phyloP scores from a whole-genome alignment of 1,139 yeast species.

The Lizanozyma gosingica region DNA sequence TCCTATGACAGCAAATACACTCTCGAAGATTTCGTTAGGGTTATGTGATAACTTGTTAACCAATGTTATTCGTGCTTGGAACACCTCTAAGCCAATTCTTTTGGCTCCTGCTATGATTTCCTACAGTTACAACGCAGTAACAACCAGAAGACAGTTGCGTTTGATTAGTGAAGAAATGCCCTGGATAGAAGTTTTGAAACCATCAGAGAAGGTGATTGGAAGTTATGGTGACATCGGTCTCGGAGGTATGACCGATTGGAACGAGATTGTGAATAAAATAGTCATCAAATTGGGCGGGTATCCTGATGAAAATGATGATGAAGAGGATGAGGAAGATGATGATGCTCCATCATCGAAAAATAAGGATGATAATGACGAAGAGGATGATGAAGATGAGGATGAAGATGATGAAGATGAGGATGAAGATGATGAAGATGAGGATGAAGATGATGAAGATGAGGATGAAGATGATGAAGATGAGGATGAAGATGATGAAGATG shows the following conservation, averaged over 20 bases:
- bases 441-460: neutral
- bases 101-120: conserved; percentile 95
- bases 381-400: conserved; percentile 36
- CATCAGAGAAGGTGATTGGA: conserved; percentile 88
- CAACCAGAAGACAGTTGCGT: conserved; percentile 73
- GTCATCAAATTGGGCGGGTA: conserved; percentile 82
- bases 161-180: conserved; percentile 80
- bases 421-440: neutral
- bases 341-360: conserved; percentile 12
- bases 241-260: conserved; percentile 91
- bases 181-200: conserved; percentile 82
- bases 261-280: conserved; percentile 79
- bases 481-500: neutral
- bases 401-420: conserved; percentile 19
- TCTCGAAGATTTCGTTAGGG: conserved; percentile 85
- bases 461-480: neutral
- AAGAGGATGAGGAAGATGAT: conserved; percentile 58
- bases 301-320: conserved; percentile 80
- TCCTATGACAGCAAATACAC: conserved; percentile 83
- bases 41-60: conserved; percentile 84
- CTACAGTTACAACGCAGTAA: conserved; percentile 78
- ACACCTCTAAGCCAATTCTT: conserved; percentile 74
- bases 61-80: conserved; percentile 88
- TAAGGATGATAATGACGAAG: conserved; percentile 26
- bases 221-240: conserved; percentile 92